Percentiles rank a stretch among this genome's conserved stretches.
These are phyloP conservation scores for Dioszegia crocea DNA, from an alignment of 768 basidiomycete species.

Conservation along the genomic window DNA sequence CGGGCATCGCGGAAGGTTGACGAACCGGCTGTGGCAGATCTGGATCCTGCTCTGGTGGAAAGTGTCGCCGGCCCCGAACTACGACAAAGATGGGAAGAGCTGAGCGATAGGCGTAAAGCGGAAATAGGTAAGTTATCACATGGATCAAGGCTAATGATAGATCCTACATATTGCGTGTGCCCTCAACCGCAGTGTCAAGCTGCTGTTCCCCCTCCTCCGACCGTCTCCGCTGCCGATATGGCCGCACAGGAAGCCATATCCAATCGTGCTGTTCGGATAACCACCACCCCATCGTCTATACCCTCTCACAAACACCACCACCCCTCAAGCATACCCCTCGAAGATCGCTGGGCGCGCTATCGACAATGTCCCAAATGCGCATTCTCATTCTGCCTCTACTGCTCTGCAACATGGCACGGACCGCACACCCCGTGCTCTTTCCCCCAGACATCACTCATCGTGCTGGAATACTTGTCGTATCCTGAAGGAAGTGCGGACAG, in stretches of 20 bases:
- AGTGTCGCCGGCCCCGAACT: conserved; percentile 65
- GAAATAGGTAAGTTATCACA: conserved; percentile 60
- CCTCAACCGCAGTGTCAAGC: conserved; percentile 75
- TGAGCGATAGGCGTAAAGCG: conserved; percentile 65
- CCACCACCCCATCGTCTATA: background rate
- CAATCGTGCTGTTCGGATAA: conserved; percentile 25
- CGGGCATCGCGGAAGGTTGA: conserved; percentile 19
- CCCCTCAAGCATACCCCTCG: conserved; percentile 28
- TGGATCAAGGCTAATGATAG: conserved; percentile 49
- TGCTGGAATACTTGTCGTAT: conserved; percentile 63
- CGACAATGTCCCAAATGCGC: conserved; percentile 67
- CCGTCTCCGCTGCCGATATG: conserved; percentile 17
- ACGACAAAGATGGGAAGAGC: conserved; percentile 69
- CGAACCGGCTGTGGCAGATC: conserved; percentile 31
- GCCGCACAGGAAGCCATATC: conserved; percentile 13
- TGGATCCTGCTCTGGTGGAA: conserved; percentile 67
- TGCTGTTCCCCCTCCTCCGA: conserved; percentile 62
- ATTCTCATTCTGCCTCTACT: conserved; percentile 79
- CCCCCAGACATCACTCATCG: conserved; percentile 62
- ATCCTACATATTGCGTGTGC: conserved; percentile 75
- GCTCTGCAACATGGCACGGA: conserved; percentile 83
- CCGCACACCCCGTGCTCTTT: conserved; percentile 68
- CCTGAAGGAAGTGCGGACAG: conserved; percentile 58
- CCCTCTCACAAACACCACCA: background rate
- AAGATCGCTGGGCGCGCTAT: conserved; percentile 66